phyloP scores from a whole-genome alignment of 352 stramenopile genomes.

The Blastocystis sp. region DNA sequence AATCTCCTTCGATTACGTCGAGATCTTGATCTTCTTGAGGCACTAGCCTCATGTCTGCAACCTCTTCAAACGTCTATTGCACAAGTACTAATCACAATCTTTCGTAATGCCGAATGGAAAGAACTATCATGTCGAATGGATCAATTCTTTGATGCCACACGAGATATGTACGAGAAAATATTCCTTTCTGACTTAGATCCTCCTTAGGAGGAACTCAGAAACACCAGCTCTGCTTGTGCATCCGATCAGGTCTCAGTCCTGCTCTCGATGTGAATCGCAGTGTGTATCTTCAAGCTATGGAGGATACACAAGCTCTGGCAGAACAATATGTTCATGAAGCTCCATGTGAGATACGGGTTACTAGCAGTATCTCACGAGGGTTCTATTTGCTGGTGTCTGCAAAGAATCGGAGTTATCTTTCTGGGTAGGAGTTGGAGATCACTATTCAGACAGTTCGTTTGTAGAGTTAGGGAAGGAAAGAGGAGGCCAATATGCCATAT shows the following conservation, averaged over 20 bases:
- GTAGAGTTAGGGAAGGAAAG: not conserved
- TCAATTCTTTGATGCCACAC: not conserved
- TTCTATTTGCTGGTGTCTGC: not conserved
- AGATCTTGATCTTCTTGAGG: not conserved
- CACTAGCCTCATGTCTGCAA: not conserved
- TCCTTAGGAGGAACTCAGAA: not conserved
- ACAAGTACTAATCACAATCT: not conserved
- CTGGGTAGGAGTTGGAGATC: not conserved
- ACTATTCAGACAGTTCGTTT: not conserved
- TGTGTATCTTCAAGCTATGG: conserved; percentile 7
- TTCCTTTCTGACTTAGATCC: not conserved
- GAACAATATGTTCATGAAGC: not conserved
- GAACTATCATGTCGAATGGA: not conserved
- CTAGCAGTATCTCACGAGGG: not conserved
- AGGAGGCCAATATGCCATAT: not conserved
- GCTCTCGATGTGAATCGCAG: not conserved
- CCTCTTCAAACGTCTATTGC: not conserved
- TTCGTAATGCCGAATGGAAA: not conserved
- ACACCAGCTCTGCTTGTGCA: conserved; percentile 23
- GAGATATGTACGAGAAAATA: not conserved
- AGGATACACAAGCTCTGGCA: not conserved
- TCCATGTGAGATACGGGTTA: conserved; percentile 1
- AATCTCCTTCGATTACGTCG: not conserved
- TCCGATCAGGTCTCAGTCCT: not conserved
- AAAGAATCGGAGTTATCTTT: not conserved